Evolutionary conservation across 768 basidiomycete species (phyloP).

Genomic region (Mycena floridula): DNA sequence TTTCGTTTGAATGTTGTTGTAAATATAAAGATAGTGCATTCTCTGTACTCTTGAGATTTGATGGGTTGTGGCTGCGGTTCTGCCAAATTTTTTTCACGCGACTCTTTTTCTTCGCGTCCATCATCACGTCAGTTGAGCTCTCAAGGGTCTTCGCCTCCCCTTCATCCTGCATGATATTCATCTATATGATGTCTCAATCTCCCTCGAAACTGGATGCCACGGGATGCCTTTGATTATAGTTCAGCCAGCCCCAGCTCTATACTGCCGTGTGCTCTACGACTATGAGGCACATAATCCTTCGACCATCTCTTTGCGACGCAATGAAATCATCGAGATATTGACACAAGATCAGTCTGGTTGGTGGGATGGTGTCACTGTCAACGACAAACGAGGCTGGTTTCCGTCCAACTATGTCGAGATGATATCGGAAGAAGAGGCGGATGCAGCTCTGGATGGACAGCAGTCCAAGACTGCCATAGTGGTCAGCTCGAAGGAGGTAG

Average conservation of each 20-base stretch:
- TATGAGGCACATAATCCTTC: conserved; percentile 85
- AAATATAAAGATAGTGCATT: too few species aligned
- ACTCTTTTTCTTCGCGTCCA: too few species aligned
- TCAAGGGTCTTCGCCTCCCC: too few species aligned
- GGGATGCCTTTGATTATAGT: too few species aligned
- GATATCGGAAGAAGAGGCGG: conserved; percentile 79
- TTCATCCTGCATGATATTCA: too few species aligned
- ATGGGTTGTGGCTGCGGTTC: too few species aligned
- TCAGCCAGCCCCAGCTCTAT: conserved; percentile 71
- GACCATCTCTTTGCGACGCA: conserved; percentile 79
- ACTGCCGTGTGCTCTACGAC: conserved; percentile 90
- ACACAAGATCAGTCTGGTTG: conserved; percentile 90
- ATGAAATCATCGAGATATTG: conserved; percentile 91
- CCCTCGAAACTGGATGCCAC: too few species aligned
- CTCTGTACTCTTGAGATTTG: too few species aligned
- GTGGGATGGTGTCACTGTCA: conserved; percentile 96
- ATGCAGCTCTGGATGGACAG: conserved; percentile 48
- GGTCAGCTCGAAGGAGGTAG: conserved; percentile 49
- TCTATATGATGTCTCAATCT: too few species aligned
- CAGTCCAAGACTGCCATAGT: conserved; percentile 28
- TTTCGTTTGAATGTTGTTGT: too few species aligned
- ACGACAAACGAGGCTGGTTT: conserved; percentile 92
- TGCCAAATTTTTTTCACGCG: too few species aligned
- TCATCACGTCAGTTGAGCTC: too few species aligned
- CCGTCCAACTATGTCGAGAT: conserved; percentile 90